Base-by-base conservation (phyloP, 2,329 filamentous ascomycete genomes). In the Colletotrichum destructivum region DNA sequence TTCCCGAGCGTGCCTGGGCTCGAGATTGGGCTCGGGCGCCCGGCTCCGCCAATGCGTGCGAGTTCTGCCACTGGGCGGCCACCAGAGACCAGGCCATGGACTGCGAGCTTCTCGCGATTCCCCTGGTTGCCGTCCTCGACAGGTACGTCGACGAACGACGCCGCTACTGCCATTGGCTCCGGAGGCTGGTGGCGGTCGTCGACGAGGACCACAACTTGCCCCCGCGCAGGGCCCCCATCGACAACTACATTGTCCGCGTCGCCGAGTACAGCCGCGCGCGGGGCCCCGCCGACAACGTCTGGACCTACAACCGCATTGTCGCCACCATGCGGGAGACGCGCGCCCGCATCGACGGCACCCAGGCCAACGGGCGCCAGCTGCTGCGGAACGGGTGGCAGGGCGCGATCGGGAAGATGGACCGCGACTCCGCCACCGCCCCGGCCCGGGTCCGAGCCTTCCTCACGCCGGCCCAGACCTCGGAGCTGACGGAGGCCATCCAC, bases 161-260 rank as follows among this genome's bases (percentile, higher is more conserved):
- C 26, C 18, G 16, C 0, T 23, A 38, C 23, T 49, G 35, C n/a
- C 8, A 3, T 8, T 62, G 59, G 59, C 2, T 26, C 2, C 31
- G 16, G 12, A 23, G 4, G 26, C 13, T 38, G 31, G 4, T 21
- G 31, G 47, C 16, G 4, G 59, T 31, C n/a, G 2, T 3, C 2
- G 31, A n/a, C 13, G 26, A 18, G 8, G 5, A 9, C 31, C 31
- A 35, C 31, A 9, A 35, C 31, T 3, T 40, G 2, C 31, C 59
- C 1, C 59, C 49, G 31, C 31, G n/a, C 8, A 26, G 11, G 31
- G n/a, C 46, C 12, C 59, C n/a, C 8, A 16, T 51, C 2, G 31
- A 62, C 46, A 31, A 51, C 59, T 62, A 49, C 46, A 2, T 62
- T 6, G 31, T 21, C 7, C 46, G 59, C 8, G 59, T 51, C 13